phyloP scores from a whole-genome alignment of 495 filamentous ascomycete species.

The Rostrohypoxylon terebratum region DNA sequence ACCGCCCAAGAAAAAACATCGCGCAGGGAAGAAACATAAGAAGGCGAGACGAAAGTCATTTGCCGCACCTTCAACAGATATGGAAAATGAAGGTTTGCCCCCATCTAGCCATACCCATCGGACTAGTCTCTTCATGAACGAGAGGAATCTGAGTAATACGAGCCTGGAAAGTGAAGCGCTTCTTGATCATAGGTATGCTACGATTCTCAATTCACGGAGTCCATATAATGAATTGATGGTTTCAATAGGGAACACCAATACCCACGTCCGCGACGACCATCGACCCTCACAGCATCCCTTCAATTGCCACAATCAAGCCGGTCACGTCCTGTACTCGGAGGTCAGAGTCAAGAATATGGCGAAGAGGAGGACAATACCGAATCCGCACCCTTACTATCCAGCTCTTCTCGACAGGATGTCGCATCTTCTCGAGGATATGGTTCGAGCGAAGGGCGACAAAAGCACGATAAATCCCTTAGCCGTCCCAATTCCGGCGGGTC shows the following conservation, averaged over 20 bases:
- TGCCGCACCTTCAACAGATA: constrained; percentile 62
- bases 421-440: constrained; percentile 53
- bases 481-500: constrained; percentile 57
- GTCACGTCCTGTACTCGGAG: constrained; percentile 44
- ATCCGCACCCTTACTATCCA: constrained; percentile 68
- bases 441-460: constrained; percentile 47
- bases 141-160: constrained; percentile 74
- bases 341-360: constrained; percentile 55
- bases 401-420: constrained; percentile 47
- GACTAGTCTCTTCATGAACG: constrained; percentile 68
- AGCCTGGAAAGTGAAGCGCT: constrained; percentile 85
- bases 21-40: constrained; percentile 68
- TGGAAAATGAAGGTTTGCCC: constrained; percentile 52
- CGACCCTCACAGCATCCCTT: constrained; percentile 55
- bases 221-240: constrained; percentile 8
- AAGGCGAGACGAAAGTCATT: constrained; percentile 73
- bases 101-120: constrained; percentile 50
- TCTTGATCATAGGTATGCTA: constrained; percentile 79
- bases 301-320: constrained; percentile 54
- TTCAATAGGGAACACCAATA: constrained; percentile 71
- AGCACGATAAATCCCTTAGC: constrained; percentile 46
- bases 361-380: constrained; percentile 64
- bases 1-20: constrained; percentile 55
- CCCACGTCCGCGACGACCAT: constrained; percentile 75
- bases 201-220: not conserved